A percentile compares a stretch with the other conserved stretches of the same genome.
phyloP scores from a whole-genome alignment of 176 grass and related monocot genomes.

The Calamus simplicifolius region DNA sequence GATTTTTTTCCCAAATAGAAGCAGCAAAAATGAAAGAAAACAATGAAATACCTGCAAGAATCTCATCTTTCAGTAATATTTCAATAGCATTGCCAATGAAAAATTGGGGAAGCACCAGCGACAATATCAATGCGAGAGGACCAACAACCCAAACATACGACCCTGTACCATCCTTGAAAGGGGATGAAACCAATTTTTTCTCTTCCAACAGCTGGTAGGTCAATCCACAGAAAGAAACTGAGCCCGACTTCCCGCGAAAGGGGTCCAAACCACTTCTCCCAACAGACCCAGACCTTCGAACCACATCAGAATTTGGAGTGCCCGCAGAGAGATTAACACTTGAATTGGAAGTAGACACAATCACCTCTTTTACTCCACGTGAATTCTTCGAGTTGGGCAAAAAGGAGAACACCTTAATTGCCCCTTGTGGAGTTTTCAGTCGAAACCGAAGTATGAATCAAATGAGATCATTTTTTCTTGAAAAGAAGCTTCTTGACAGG shows the following conservation, averaged over 20 bases:
- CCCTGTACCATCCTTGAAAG: conserved; percentile 20
- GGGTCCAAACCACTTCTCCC: conserved; percentile 5
- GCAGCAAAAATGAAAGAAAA: neutral
- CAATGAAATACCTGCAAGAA: conserved; percentile 18
- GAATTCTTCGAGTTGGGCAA: neutral
- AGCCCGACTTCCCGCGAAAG: conserved; percentile 21
- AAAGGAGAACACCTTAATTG: neutral
- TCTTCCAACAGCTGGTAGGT: conserved; percentile 27
- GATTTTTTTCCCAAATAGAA: neutral
- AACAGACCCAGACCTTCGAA: neutral
- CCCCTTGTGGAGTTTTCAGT: too few relatives aligned
- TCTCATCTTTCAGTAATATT: conserved; percentile 15
- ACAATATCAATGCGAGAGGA: conserved; percentile 15
- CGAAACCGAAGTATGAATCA: too few relatives aligned
- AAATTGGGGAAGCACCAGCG: conserved; percentile 22
- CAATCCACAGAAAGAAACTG: conserved; percentile 26
- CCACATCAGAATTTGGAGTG: neutral
- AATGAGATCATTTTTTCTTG: too few relatives aligned
- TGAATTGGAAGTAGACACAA: neutral
- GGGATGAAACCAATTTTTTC: conserved; percentile 21
- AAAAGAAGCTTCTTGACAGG: too few relatives aligned
- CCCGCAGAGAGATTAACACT: too few relatives aligned
- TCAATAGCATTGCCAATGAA: conserved; percentile 17
- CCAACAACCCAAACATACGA: conserved; percentile 13
- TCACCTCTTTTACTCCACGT: neutral